Evolutionary conservation across 495 filamentous ascomycete species (phyloP).

Genomic region (Neurospora intermedia): DNA sequence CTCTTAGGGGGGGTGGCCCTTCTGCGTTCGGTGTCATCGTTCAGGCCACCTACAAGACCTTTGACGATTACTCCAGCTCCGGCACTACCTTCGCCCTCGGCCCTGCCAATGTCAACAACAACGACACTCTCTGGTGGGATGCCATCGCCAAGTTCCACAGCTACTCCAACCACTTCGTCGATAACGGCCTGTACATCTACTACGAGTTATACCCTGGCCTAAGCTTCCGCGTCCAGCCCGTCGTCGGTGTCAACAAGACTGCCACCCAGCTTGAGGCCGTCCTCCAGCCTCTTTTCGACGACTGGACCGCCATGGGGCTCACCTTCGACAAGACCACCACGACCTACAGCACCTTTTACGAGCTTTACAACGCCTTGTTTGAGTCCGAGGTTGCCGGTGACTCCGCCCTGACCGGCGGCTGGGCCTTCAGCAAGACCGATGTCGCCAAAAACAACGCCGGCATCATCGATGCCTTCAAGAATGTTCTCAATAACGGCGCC

Average conservation of each 20-base stretch:
- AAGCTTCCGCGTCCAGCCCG: constrained; percentile 29
- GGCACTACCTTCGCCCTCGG: constrained; percentile 35
- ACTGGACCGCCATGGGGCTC: constrained; percentile 28
- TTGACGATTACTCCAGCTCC: constrained; percentile 28
- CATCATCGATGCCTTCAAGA: constrained; percentile 32
- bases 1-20: constrained; percentile 49
- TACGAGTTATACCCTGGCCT: constrained; percentile 28
- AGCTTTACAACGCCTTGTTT: constrained; percentile 38
- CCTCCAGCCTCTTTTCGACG: constrained; percentile 34
- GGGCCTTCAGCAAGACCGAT: constrained; percentile 32
- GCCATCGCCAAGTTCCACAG: constrained; percentile 36
- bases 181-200: constrained; percentile 37
- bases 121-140: constrained; percentile 31
- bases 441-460: constrained; percentile 29
- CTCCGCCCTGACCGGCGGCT: constrained; percentile 36
- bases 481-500: constrained; percentile 20
- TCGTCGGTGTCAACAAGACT: constrained; percentile 36
- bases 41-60: constrained; percentile 40
- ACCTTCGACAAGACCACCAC: constrained; percentile 23
- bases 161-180: constrained; percentile 28
- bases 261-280: constrained; percentile 26
- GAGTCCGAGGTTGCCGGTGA: constrained; percentile 33
- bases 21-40: constrained; percentile 47
- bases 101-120: constrained; percentile 17
- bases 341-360: constrained; percentile 32